phyloP scores from a whole-genome alignment of 1,284 basidiomycete genomes.

The Anthracocystis panici-leucophaei region DNA sequence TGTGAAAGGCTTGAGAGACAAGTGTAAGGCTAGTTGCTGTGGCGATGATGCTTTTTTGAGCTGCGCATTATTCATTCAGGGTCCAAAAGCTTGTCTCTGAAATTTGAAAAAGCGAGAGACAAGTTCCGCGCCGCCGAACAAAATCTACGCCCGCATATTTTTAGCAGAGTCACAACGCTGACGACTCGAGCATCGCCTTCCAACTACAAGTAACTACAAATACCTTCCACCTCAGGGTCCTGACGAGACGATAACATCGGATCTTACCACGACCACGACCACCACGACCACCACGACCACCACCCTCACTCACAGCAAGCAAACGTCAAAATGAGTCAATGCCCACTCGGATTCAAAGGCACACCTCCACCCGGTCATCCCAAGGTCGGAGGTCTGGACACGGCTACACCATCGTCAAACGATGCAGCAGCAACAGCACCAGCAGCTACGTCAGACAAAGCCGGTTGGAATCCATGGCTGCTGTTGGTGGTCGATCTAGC shows the following conservation, averaged over 20 bases:
- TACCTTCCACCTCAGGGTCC: slow-evolving; percentile 1
- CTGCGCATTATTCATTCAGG: slow-evolving; percentile 8
- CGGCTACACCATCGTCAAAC: slow-evolving; percentile 2
- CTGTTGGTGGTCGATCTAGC: slow-evolving; percentile 31
- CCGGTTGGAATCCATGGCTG: slow-evolving; percentile 42
- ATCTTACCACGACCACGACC: background rate
- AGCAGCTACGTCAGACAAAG: slow-evolving; percentile 3
- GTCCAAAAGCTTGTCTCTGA: background rate
- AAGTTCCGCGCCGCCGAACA: background rate
- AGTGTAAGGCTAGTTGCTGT: no score
- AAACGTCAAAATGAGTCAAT: slow-evolving; percentile 29
- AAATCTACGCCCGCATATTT: slow-evolving; percentile 1
- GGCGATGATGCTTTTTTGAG: background rate
- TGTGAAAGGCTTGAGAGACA: background rate
- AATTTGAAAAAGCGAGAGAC: slow-evolving; percentile 1
- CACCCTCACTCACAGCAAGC: background rate
- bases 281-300: background rate
- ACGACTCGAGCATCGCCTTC: background rate
- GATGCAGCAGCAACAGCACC: background rate
- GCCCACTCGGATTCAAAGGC: slow-evolving; percentile 54
- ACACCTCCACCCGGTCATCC: slow-evolving; percentile 53
- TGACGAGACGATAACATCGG: background rate
- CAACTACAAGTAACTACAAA: background rate
- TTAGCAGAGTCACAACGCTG: background rate
- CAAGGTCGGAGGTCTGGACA: slow-evolving; percentile 30